Evolutionary conservation across 1,284 basidiomycete genomes (phyloP), one percentile per base, ranked within the genome.

Genomic region (Puccinia brachypodii): DNA sequence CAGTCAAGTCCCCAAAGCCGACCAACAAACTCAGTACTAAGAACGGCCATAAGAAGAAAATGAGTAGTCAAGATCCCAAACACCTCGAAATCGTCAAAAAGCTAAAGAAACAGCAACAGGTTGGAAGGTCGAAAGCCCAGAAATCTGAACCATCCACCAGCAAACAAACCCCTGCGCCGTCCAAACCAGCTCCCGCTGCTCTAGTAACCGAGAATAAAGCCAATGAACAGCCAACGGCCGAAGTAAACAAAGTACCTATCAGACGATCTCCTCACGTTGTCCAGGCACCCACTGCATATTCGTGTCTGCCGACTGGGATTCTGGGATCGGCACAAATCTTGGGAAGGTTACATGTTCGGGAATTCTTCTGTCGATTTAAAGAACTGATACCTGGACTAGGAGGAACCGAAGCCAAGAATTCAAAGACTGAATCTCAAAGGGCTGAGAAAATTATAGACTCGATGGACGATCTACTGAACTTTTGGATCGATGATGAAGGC

Each of bases 401-500:
- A 31, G 62, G 47, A 19, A 76, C 62, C 0, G 73, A 82, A 58
- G 25, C 25, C 19, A 74, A 60, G 31, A 60, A 58, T 36, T 47
- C 66, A 11, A 68, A 60, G 62, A 68, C n/a, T 58, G 80, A 82
- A 76, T 42, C 62, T 44, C 73, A 82, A 60, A 4, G 80, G 25
- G 80, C 72, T 7, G 50, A 66, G n/a, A 82, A 82, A 42, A 69
- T 82, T 22, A 56, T 82, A 42, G 73, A 82, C 75, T 75, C 72
- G 62, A 82, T 82, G 80, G 80, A 82, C 66, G 80, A 82, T 38
- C 3, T 82, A 1, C n/a, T 82, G n/a, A 75, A 82, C 62, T 82
- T 82, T 82, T 82, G 80, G 80, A 68, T 82, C 11, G 80, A 82
- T 53, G 80, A 82, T 76, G 80, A 82, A 36, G 80, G 80, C 25